Conservation (phyloP, 768 basidiomycete genomes). For the Russula earlei region DNA sequence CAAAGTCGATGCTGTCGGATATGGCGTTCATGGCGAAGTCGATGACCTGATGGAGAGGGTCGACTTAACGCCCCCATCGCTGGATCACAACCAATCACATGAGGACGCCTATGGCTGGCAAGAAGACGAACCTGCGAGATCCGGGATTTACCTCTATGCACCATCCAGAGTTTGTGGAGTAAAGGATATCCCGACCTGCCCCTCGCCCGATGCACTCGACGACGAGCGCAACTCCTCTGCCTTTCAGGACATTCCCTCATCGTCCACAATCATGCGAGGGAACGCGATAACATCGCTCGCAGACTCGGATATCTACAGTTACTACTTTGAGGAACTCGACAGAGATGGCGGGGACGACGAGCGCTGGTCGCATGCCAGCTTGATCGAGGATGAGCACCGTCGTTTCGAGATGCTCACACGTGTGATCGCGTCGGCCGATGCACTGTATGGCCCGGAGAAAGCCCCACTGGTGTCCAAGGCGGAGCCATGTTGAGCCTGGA, state of each 20-base stretch:
- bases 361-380: background rate
- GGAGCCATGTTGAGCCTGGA: background rate
- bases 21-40: background rate
- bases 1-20: background rate
- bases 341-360: background rate
- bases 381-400: conserved; percentile 12
- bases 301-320: background rate
- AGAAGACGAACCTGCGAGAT: conserved; percentile 12
- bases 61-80: background rate
- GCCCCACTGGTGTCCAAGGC: conserved; percentile 13
- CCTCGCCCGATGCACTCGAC: background rate
- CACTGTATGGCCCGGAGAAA: conserved; percentile 2
- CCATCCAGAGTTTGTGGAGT: background rate
- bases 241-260: background rate
- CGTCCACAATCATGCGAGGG: background rate
- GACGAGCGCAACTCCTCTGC: conserved; percentile 17
- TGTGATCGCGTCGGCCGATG: conserved; percentile 7
- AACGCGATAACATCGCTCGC: background rate
- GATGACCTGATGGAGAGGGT: background rate
- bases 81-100: background rate
- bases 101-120: conserved; percentile 4
- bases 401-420: conserved; percentile 6
- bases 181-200: background rate
- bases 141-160: conserved; percentile 4
- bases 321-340: background rate